phyloP scores from a whole-genome alignment of 257 asterid species.

The Penstemon eatonii region DNA sequence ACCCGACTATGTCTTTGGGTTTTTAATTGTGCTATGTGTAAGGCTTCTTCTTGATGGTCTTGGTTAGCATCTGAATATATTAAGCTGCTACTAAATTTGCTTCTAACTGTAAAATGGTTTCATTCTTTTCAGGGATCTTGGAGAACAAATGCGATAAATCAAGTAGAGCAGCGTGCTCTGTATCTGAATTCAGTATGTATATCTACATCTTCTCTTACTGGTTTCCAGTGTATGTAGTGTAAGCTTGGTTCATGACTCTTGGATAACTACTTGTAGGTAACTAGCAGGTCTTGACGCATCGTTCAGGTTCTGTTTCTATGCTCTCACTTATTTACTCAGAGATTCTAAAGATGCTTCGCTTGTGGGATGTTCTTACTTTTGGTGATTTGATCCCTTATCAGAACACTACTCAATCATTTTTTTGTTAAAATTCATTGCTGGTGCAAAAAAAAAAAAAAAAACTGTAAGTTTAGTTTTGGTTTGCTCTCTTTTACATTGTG shows the following conservation, averaged over 20 bases:
- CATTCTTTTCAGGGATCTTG: constrained; percentile 66
- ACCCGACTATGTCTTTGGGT: constrained; percentile 7
- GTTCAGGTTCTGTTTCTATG: constrained; percentile 76
- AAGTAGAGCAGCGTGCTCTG: constrained; percentile 72
- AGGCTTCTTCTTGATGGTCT: background rate
- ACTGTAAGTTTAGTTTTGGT: too few species aligned
- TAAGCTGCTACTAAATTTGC: constrained; percentile 8
- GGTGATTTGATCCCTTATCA: background rate
- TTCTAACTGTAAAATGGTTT: constrained; percentile 20
- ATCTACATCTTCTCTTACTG: constrained; percentile 25
- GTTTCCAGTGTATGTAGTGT: constrained; percentile 1
- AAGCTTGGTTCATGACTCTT: constrained; percentile 17
- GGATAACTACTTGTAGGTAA: constrained; percentile 13
- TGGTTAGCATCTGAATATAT: constrained; percentile 17
- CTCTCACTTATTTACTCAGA: constrained; percentile 74
- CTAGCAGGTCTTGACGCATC: constrained; percentile 81
- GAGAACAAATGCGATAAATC: constrained; percentile 46
- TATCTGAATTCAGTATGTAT: constrained; percentile 74
- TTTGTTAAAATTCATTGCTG: too few species aligned
- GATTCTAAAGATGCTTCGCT: constrained; percentile 71
- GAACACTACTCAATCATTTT: background rate
- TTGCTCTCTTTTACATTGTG: too few species aligned
- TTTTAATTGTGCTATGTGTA: background rate
- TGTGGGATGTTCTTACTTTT: constrained; percentile 62
- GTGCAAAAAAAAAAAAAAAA: too few species aligned